Evolutionary conservation across 345 rosid species (phyloP), one percentile per base, ranked within the genome.

Genomic region (Lepidium aucheri): DNA sequence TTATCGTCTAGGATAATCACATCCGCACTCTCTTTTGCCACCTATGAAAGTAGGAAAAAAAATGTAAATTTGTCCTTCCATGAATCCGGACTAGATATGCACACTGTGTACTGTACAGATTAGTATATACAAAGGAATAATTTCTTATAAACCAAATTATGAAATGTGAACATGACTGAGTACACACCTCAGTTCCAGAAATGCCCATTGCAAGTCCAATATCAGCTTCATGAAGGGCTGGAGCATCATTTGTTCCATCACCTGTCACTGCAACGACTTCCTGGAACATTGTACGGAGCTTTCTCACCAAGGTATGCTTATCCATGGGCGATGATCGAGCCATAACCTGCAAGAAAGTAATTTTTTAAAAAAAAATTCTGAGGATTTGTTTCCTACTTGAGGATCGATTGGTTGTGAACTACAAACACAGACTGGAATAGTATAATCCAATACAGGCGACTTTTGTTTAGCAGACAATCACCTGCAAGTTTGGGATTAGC

Each of bases 211-310:
- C 96, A 36, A 92, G 87, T 55, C 95, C 90, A 20, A 89, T 82
- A 77, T 92, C 95, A 17, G 93, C 96, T 72, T 85, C 96, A 67
- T 85, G 88, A 74, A 92, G 81, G 45, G 98, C 92, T 13, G 93
- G 91, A 68, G 98, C 97, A 63, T 92, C 97, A 78, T 92, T 87
- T 59, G 91, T 87, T 20, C 91, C 97, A 77, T 92, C 97, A 61
- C 91, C 93, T 0, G 97, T 89, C 78, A 89, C 93, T 20, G 94
- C 97, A 53, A 92, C 97, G 22, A 87, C 96, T 63, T 87, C 91
- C 32, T 78, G 63, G n/a, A 84, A 76, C 56, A 81, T 81, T 59
- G 74, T 78, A 69, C 84, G 80, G 5, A 92, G 83, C 75, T 79
- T 78, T 51, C 83, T 85, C 74, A 92, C 98, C 60, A 89, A 85